These are phyloP conservation scores for Trichomonas tenax DNA, from an alignment of 208 protist genomes.

Conservation along the genomic window DNA sequence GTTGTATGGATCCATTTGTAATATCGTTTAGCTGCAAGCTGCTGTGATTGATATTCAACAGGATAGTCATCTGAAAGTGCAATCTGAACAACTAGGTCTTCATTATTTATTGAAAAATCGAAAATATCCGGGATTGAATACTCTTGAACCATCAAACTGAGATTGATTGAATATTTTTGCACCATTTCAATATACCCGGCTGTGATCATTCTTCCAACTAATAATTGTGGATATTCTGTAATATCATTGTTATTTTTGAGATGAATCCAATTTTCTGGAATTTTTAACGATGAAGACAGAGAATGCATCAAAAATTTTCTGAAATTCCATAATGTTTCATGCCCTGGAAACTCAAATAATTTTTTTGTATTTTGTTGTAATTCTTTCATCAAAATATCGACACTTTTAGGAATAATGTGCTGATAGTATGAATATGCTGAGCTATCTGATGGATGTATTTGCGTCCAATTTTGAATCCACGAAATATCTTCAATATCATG, in stretches of 20 bases:
- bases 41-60: neutral
- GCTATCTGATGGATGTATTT: neutral
- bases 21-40: neutral
- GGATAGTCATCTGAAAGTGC: neutral
- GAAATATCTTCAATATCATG: neutral
- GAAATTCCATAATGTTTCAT: neutral
- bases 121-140: neutral
- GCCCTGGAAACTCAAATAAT: neutral
- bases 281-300: neutral
- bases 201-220: neutral
- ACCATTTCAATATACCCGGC: neutral
- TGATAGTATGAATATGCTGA: neutral
- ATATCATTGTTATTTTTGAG: neutral
- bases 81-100: neutral
- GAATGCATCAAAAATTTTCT: neutral
- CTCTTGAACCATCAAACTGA: neutral
- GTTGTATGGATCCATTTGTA: neutral
- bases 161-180: neutral
- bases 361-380: neutral
- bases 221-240: neutral
- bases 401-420: neutral
- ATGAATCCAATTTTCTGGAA: neutral
- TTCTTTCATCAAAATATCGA: neutral
- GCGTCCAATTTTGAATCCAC: neutral
- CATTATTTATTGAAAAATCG: neutral